Base-by-base conservation (phyloP, 2,329 filamentous ascomycete species). In the Escovopsis weberi region DNA sequence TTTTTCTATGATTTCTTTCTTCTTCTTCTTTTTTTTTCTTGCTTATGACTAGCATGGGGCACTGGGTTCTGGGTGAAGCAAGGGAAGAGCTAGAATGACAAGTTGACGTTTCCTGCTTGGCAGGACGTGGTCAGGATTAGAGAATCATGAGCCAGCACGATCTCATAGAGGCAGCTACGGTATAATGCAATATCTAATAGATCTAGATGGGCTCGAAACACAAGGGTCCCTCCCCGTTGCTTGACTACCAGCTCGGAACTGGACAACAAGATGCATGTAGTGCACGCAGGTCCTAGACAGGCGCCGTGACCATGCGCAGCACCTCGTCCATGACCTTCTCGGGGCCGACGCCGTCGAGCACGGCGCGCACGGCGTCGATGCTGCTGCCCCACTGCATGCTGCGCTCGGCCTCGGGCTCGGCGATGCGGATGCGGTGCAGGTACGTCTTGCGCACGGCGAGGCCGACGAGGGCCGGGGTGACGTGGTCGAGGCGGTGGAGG, bases 381-480 rank as follows among this genome's bases (percentile, higher is more conserved):
- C 82, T 78, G 59, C 89, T 95, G 0, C 91, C 91, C 78, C 93
- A 98, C 59, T 94, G 85, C 67, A 94, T 73, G 58, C 87, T 95
- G 39, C 87, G 72, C 64, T 96, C 91, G 44, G 78, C 75, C 47
- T 77, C 72, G 1, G 85, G 72, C 1, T 64, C 62, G 0, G 82
- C 76, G 43, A 95, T 72, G 12, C 74, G 62, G 30, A 98, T 78
- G 8, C 87, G 80, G 63, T 98, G 91, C 15, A 82, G 70, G 56
- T 94, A 98, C 23, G 94, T 74, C 64, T 96, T 96, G 47, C 77
- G 77, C 2, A 82, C 80, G 5, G 91, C 91, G 38, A 98, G 68
- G 7, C 72, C 77, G 18, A 95, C 80, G 26, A 96, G 72, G 1
- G 85, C 83, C 0, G 91, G 89, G 0, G 88, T 87, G 5, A 85